Conservation (phyloP, 2,329 filamentous ascomycete species). For the Didymella glomerata region DNA sequence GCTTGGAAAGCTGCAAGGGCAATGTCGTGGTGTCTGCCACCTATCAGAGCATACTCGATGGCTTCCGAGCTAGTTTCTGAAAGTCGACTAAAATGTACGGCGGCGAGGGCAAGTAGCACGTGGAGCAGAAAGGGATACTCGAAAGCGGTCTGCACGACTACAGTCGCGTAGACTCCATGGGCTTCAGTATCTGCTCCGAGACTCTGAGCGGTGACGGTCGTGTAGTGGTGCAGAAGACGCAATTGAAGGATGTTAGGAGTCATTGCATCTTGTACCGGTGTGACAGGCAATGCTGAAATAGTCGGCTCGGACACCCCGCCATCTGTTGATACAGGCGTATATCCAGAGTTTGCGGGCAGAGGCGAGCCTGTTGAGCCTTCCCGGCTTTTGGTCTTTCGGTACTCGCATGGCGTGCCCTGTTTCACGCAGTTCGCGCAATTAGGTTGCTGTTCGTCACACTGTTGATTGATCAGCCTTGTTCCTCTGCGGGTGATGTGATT, state of each 20-base stretch:
- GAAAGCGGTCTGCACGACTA: constrained; percentile 49
- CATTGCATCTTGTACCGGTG: constrained; percentile 5
- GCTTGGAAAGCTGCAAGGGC: constrained; percentile 33
- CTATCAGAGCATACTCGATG: constrained; percentile 29
- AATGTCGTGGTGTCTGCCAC: constrained; percentile 34
- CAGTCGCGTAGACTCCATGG: constrained; percentile 30
- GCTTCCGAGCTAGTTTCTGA: constrained; percentile 25
- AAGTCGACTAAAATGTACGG: constrained; percentile 54
- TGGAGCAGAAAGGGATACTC: constrained; percentile 57
- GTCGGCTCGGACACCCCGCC: constrained; percentile 15
- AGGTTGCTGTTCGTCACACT: constrained; percentile 47
- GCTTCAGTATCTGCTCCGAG: constrained; percentile 29
- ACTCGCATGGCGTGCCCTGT: constrained; percentile 43
- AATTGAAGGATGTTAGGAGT: constrained; percentile 36
- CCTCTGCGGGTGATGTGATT: neutral
- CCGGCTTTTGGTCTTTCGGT: constrained; percentile 28
- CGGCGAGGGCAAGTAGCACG: constrained; percentile 55
- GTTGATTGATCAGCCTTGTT: constrained; percentile 20
- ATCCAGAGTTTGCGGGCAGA: constrained; percentile 16
- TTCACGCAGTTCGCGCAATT: constrained; percentile 45
- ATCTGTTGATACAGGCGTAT: constrained; percentile 29
- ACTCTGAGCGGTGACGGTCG: constrained; percentile 38
- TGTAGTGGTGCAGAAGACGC: constrained; percentile 46
- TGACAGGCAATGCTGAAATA: constrained; percentile 1
- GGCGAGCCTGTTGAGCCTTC: constrained; percentile 29